phyloP scores from a whole-genome alignment of 257 asterid genomes.

The Leptodermis oblonga region DNA sequence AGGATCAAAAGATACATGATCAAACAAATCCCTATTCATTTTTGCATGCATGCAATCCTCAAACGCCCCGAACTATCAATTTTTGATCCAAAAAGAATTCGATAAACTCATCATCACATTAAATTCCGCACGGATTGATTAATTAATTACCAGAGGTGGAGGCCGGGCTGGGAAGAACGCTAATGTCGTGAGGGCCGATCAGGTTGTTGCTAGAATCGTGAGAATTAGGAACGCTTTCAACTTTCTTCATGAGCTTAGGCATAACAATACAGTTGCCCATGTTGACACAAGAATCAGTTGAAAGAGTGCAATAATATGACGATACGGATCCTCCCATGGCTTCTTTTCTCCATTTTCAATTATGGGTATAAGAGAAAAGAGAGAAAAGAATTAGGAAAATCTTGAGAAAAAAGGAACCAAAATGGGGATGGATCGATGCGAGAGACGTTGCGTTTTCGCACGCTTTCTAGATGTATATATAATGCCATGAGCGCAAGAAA shows the following conservation, averaged over 20 bases:
- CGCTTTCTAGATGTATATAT: background rate
- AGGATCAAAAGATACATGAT: background rate
- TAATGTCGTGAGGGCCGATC: background rate
- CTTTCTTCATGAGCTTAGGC: slow-evolving; percentile 14
- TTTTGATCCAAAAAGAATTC: background rate
- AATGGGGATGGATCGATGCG: background rate
- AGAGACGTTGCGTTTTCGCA: no score
- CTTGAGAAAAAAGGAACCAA: background rate
- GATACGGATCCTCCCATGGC: background rate
- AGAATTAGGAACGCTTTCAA: background rate
- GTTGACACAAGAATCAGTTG: background rate
- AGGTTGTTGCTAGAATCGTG: background rate
- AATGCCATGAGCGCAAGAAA: background rate
- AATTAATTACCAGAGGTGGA: slow-evolving; percentile 7
- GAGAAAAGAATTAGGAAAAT: slow-evolving; percentile 10
- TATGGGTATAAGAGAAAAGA: background rate
- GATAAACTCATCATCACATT: no score
- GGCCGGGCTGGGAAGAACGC: background rate
- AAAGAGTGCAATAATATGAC: background rate
- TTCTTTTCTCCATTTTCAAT: slow-evolving; percentile 11
- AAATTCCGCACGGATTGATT: no score
- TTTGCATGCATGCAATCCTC: slow-evolving; percentile 16
- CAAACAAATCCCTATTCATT: background rate
- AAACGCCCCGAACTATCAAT: no score
- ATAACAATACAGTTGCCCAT: slow-evolving; percentile 22